Evolutionary conservation across 2,329 filamentous ascomycete genomes (phyloP), one percentile per base, ranked within the genome.

Genomic region (Pseudocercospora fijiensis): DNA sequence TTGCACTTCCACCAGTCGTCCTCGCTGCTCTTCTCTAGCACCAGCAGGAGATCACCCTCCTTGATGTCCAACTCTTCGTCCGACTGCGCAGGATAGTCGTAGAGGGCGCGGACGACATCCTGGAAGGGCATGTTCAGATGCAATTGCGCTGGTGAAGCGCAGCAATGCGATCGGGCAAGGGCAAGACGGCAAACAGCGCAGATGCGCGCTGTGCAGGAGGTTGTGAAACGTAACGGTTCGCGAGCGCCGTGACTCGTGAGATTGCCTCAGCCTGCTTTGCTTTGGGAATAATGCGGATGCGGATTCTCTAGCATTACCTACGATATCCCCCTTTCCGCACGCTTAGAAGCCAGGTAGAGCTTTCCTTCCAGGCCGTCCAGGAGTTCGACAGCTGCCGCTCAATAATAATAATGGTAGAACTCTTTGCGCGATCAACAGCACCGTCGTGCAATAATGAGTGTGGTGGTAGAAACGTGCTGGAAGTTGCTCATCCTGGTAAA

Each of bases 1-100:
- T 96, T 96, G 83, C 96, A 96, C 55, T 90, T 92, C 95, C 95
- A 98, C 95, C 95, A 98, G 76, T 92, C 87, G 76, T 90, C 89
- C 16, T 83, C 81, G 55, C 77, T 74, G 69, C 87, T 90, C 81
- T 96, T 96, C 73, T 96, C 91, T 62, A 96, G 80, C 63, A 97
- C 84, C 78, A 93, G 97, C 64, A 98, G 86, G 67, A 97, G 77
- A 78, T 97, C 94, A 64, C 92, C 92, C 74, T 97, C 93, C 61
- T 80, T 82, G 72, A 98, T 90, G 68, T 88, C 85, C 65, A 98
- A 84, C 84, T 98, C 94, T 69, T 90, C 90, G 73, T 91, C 89
- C 71, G 87, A 88, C 78, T 96, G 92, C 67, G 94, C 92, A 76
- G 85, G 84, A 82, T 98, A 98, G 81, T 96, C 92, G 83, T 96